phyloP scores from a whole-genome alignment of 2,329 filamentous ascomycete species.

The Gremmenia infestans region DNA sequence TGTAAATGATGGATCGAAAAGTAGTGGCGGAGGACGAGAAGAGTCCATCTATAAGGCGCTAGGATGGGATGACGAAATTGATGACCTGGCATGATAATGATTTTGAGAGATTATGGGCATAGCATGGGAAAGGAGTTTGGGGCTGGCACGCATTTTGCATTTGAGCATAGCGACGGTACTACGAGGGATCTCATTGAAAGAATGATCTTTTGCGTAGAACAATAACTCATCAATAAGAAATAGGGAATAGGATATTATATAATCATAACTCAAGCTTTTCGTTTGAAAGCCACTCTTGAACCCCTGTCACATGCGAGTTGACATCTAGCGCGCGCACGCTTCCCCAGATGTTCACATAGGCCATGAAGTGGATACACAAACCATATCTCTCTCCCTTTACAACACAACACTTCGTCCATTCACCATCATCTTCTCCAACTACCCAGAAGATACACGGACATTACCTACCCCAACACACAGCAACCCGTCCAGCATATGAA shows the following conservation, averaged over 20 bases:
- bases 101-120: background rate
- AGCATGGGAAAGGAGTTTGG: background rate
- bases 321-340: background rate
- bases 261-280: no score
- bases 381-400: background rate
- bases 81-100: conserved; percentile 25
- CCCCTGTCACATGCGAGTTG: no score
- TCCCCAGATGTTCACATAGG: background rate
- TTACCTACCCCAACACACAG: background rate
- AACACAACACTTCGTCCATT: background rate
- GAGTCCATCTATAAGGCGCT: conserved; percentile 33
- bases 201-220: background rate
- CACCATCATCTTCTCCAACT: background rate
- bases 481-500: background rate
- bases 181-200: background rate
- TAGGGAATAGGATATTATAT: background rate
- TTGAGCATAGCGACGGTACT: conserved; percentile 17
- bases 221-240: background rate
- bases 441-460: background rate
- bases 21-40: conserved; percentile 10
- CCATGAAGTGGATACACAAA: background rate
- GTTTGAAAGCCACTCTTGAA: no score
- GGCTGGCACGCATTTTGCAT: conserved; percentile 2
- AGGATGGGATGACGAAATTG: conserved; percentile 35
- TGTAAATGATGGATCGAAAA: background rate